phyloP scores from a whole-genome alignment of 2,329 filamentous ascomycete species.

The Phyllosticta paracitricarpa region DNA sequence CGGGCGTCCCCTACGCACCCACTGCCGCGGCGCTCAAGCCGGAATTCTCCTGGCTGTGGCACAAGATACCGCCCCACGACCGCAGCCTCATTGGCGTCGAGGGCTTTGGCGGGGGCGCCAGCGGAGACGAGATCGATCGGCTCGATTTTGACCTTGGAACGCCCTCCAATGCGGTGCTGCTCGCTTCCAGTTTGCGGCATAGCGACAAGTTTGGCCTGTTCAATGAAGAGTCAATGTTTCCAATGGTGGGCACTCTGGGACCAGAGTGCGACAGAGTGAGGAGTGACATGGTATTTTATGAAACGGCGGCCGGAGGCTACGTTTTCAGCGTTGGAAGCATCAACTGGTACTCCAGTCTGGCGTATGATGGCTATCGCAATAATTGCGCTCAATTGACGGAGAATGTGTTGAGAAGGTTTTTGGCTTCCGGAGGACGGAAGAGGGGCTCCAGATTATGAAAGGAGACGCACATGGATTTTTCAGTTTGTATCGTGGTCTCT shows the following conservation, averaged over 20 bases:
- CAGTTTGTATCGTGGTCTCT: too few species aligned
- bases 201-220: slow-evolving; percentile 13
- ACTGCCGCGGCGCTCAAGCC: not conserved
- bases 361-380: slow-evolving; percentile 12
- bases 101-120: not conserved
- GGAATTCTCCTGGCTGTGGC: not conserved
- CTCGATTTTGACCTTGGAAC: slow-evolving; percentile 23
- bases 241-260: slow-evolving; percentile 12
- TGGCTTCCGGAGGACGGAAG: not conserved
- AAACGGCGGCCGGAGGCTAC: slow-evolving; percentile 10
- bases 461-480: not conserved
- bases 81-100: slow-evolving; percentile 3
- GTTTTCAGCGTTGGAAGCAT: slow-evolving; percentile 13
- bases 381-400: slow-evolving; percentile 12
- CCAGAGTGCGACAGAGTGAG: slow-evolving; percentile 13
- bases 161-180: slow-evolving; percentile 20
- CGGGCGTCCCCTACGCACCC: slow-evolving; percentile 18
- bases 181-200: slow-evolving; percentile 16
- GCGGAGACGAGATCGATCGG: slow-evolving; percentile 28
- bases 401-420: slow-evolving; percentile 12
- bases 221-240: slow-evolving; percentile 14
- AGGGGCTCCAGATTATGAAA: not conserved
- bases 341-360: slow-evolving; percentile 13
- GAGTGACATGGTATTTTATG: slow-evolving; percentile 14
- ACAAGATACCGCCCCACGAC: not conserved